Conservation (phyloP, 768 basidiomycete genomes). For the Multifurca ochricompacta region DNA sequence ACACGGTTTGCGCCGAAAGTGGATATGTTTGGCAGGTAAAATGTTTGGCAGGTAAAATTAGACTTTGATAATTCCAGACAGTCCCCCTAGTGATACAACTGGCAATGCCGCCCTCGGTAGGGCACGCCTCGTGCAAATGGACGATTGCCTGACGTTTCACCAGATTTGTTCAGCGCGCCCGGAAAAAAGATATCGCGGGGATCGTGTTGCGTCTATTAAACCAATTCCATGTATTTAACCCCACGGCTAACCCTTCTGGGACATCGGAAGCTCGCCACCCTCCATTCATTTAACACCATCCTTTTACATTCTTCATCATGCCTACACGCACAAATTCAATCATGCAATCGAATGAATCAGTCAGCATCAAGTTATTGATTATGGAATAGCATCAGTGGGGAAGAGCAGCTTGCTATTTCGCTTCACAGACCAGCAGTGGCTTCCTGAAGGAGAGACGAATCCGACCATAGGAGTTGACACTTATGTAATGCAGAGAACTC, state of each 20-base stretch:
- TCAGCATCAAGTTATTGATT: constrained; percentile 74
- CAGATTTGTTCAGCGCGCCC: neutral
- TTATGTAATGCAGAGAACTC: constrained; percentile 43
- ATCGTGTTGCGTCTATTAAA: neutral
- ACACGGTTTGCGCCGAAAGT: neutral
- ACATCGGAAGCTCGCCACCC: neutral
- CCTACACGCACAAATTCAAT: constrained; percentile 31
- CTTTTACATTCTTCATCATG: neutral
- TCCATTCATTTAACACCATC: neutral
- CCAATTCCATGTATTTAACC: neutral
- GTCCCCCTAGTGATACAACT: neutral
- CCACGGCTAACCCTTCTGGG: neutral
- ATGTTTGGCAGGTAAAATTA: too few relatives aligned
- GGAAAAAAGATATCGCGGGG: neutral
- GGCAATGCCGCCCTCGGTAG: neutral
- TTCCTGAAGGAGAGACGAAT: constrained; percentile 79
- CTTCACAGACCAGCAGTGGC: constrained; percentile 93
- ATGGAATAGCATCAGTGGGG: constrained; percentile 83
- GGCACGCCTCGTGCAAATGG: neutral
- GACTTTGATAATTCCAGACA: neutral
- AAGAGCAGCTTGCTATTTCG: constrained; percentile 86
- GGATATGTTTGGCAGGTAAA: neutral
- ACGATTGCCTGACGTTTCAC: neutral
- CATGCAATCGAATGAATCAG: constrained; percentile 29
- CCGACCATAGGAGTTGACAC: constrained; percentile 86